phyloP scores from a whole-genome alignment of 2,329 filamentous ascomycete genomes.

The Colletotrichum somersetense region DNA sequence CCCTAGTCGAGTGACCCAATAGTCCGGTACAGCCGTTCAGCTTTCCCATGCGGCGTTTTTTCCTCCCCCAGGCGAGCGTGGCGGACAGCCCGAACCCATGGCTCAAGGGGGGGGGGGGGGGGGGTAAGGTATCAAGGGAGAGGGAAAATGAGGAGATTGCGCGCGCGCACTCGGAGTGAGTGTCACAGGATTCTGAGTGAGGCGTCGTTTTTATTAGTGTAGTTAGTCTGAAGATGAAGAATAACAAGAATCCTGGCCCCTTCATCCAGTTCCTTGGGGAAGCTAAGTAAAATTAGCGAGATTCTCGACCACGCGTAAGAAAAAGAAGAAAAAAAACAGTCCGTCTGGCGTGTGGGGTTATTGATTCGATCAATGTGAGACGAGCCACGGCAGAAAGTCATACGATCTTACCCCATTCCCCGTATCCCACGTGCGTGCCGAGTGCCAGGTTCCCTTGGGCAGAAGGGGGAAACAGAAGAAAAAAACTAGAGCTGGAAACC shows the following conservation, averaged over 20 bases:
- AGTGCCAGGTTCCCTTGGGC: background rate
- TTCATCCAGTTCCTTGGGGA: too few species aligned
- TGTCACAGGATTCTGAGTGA: background rate
- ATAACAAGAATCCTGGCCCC: background rate
- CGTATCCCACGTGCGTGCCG: background rate
- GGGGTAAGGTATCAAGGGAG: background rate
- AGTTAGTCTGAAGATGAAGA: too few species aligned
- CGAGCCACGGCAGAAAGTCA: background rate
- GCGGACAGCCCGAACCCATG: background rate
- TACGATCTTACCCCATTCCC: background rate
- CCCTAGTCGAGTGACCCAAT: background rate
- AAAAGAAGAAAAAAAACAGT: too few species aligned
- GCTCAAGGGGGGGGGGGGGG: too few species aligned
- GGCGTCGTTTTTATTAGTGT: background rate
- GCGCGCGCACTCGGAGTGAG: background rate
- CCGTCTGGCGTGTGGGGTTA: background rate
- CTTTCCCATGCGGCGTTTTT: constrained; percentile 3
- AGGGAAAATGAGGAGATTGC: background rate
- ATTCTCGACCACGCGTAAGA: too few species aligned
- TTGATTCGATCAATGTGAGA: background rate
- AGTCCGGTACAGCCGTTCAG: constrained; percentile 5
- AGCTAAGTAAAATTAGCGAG: background rate
- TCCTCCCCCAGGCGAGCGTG: background rate
- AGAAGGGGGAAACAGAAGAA: background rate
- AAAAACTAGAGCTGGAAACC: background rate